Percentiles rank a stretch among this genome's conserved stretches.
These are phyloP conservation scores for Pseudozyma sp. DNA, from an alignment of 1,284 basidiomycete genomes.

Conservation along the genomic window DNA sequence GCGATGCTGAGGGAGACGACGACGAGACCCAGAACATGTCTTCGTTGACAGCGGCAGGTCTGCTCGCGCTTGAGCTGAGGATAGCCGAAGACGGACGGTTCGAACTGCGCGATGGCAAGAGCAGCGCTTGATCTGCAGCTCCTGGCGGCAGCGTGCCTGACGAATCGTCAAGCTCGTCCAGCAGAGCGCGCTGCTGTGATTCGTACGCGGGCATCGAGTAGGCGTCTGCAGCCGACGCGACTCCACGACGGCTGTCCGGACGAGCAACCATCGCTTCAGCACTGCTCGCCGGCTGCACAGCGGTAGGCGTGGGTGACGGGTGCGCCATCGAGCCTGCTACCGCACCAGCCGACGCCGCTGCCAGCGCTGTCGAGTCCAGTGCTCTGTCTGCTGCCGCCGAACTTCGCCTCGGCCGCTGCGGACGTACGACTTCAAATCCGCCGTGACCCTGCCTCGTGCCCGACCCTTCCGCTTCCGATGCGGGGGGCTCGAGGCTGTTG, in stretches of 20 bases:
- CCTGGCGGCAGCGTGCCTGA: conserved; percentile 44
- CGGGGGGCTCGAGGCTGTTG: conserved; percentile 47
- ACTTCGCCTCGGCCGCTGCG: conserved; percentile 33
- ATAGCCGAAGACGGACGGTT: conserved; percentile 5
- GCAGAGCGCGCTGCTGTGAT: not conserved
- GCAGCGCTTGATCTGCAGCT: conserved; percentile 34
- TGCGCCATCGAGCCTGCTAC: conserved; percentile 1
- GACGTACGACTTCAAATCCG: conserved; percentile 57
- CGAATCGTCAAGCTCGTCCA: conserved; percentile 25
- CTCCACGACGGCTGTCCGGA: conserved; percentile 8
- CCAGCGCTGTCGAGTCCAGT: conserved; percentile 41
- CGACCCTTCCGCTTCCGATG: conserved; percentile 31
- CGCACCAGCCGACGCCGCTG: conserved; percentile 19
- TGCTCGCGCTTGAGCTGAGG: conserved; percentile 6
- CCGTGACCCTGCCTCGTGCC: conserved; percentile 16
- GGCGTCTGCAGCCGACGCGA: conserved; percentile 28
- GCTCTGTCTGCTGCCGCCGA: conserved; percentile 24
- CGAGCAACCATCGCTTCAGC: not conserved
- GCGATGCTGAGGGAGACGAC: conserved; percentile 29
- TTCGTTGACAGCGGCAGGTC: conserved; percentile 27
- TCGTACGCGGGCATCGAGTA: conserved; percentile 22
- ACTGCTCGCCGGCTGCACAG: conserved; percentile 7
- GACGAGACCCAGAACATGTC: conserved; percentile 50
- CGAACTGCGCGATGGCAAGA: conserved; percentile 25
- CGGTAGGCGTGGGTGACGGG: conserved; percentile 17